Percentiles rank a stretch among this genome's conserved stretches.
These are phyloP conservation scores for Raffaelea deltoideospora DNA, from an alignment of 2,329 filamentous ascomycete genomes.

Conservation along the genomic window DNA sequence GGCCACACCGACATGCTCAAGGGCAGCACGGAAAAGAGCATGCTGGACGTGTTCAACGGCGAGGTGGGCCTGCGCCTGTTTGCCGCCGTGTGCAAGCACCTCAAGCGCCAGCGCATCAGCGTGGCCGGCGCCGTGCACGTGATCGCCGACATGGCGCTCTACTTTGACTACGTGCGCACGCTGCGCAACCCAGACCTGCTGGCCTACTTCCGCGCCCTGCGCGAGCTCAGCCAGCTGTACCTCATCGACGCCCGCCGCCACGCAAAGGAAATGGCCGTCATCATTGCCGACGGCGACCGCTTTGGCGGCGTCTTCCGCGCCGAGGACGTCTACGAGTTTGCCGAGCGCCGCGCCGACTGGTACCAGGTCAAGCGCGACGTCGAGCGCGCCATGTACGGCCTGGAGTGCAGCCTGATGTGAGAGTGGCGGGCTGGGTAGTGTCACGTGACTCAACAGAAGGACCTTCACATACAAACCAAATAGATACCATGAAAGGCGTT, in stretches of 20 bases:
- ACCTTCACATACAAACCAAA: too few species aligned
- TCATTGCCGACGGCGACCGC: constrained; percentile 81
- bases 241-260: constrained; percentile 77
- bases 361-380: constrained; percentile 77
- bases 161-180: constrained; percentile 69
- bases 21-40: constrained; percentile 92
- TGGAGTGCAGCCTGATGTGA: constrained; percentile 77
- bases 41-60: constrained; percentile 96
- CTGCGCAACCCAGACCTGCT: constrained; percentile 72
- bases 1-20: constrained; percentile 86
- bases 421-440: too few species aligned
- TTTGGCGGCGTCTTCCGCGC: constrained; percentile 88
- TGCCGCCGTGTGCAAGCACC: constrained; percentile 83
- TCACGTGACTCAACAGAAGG: not conserved
- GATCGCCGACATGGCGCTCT: constrained; percentile 93
- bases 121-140: constrained; percentile 80
- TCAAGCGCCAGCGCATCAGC: constrained; percentile 88
- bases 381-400: constrained; percentile 92
- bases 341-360: constrained; percentile 88
- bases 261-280: constrained; percentile 85
- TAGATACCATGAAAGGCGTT: too few species aligned
- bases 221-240: constrained; percentile 90
- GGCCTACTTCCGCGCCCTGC: constrained; percentile 79
- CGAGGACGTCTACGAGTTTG: constrained; percentile 96
- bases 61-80: constrained; percentile 92